These are phyloP conservation scores for Salpingoeca rosetta DNA, from an alignment of 78 protist species.

Conservation along the genomic window DNA sequence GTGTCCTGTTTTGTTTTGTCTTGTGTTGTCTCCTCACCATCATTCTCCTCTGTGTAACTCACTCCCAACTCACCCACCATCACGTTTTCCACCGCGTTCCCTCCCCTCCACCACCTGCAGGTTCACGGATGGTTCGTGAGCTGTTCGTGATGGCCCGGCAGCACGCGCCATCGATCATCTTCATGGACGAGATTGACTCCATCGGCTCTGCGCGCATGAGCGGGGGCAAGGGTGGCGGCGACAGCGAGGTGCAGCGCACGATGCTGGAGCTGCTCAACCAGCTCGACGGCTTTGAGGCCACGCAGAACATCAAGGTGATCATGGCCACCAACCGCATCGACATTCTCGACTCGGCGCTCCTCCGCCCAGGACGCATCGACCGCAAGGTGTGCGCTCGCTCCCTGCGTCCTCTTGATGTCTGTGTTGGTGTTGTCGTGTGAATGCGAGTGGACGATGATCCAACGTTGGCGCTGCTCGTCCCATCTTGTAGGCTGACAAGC, in stretches of 20 bases:
- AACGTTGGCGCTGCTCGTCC: no score
- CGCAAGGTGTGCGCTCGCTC: slow-evolving; percentile 93
- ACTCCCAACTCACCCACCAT: no score
- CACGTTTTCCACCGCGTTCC: no score
- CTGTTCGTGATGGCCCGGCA: slow-evolving; percentile 98
- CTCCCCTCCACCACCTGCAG: no score
- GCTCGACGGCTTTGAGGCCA: slow-evolving; percentile 98
- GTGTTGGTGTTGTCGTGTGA: no score
- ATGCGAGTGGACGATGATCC: no score
- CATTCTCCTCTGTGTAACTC: no score
- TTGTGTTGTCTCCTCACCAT: no score
- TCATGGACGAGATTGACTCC: slow-evolving; percentile 99
- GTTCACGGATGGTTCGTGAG: slow-evolving; percentile 99
- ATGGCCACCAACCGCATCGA: slow-evolving; percentile 99
- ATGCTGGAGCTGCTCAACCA: slow-evolving; percentile 99
- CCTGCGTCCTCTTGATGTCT: slow-evolving; percentile 91
- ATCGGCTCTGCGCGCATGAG: slow-evolving; percentile 63
- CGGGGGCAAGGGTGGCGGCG: slow-evolving; percentile 40
- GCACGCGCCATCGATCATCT: slow-evolving; percentile 98
- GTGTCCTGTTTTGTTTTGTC: no score
- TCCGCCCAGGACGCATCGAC: slow-evolving; percentile 98
- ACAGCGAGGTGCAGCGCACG: slow-evolving; percentile 94
- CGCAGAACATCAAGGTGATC: slow-evolving; percentile 92
- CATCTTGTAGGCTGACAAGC: no score
- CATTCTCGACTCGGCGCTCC: slow-evolving; percentile 96